Base-by-base conservation (phyloP, 2,329 filamentous ascomycete genomes). In the Leptographium flavum region DNA sequence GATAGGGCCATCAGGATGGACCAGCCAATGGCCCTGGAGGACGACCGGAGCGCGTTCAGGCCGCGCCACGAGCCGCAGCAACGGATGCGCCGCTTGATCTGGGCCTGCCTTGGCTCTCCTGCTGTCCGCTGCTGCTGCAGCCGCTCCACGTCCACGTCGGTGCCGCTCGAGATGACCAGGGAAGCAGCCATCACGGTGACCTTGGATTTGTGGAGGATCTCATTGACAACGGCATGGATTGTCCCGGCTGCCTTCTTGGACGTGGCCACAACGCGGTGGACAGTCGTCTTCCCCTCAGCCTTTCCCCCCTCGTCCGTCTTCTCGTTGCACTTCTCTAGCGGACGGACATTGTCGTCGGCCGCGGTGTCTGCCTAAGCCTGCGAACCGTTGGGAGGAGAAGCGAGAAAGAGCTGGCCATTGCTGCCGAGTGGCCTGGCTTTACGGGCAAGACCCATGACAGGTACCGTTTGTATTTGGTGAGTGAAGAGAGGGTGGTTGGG, bases 1-100 rank as follows among this genome's bases (percentile, higher is more conserved):
- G 50, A 46, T n/a, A 52, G 40, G n/a, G 48, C 45, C 44, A 55
- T 47, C 10, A 51, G 23, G 10, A 53, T 38, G 27, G 53, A 50
- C 47, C 48, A 53, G 13, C 42, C 22, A 8, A 48, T 43, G 11
- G 55, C 49, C 37, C 49, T 53, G 30, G 5, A 30, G 11, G 25
- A 30, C 14, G n/a, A 36, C 19, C 17, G 19, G 23, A 25, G 8
- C 2, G 25, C 22, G 13, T 21, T 4, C 17, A 38, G 4, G 33
- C 14, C 32, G 2, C 4, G 2, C 19, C 39, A 22, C 4, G 17
- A n/a, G 10, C 27, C 3, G 10, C 4, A 19, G 17, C 22, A 10
- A 25, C n/a, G 30, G 25, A 17, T 22, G 5, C 28, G 4, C 14
- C 17, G 4, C n/a, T n/a, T 32, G 19, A 7, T 11, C 22, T 25